Base-by-base conservation (phyloP, 495 filamentous ascomycete species). In the Chaetomium tenue region DNA sequence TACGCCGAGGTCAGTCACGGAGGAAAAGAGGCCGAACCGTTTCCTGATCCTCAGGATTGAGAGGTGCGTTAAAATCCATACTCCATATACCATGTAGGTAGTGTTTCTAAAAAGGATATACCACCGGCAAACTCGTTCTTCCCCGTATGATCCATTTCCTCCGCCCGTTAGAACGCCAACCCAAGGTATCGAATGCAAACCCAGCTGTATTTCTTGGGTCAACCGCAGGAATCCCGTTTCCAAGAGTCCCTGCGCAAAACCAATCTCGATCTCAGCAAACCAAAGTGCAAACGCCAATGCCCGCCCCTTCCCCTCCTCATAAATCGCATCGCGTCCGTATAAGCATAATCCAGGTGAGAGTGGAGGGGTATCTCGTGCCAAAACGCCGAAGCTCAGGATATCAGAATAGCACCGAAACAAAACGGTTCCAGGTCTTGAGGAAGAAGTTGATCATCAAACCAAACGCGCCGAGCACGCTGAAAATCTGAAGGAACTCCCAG, bases 401-500 rank as follows among this genome's bases (percentile, higher is more conserved):
- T 66, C 59, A 68, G 0, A 33, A 55, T 0, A 63, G 20, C 3
- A 61, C 55, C 18, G 58, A 53, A 58, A 53, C 26, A 46, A 66
- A 33, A 16, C 66, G 63, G 26, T 60, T 57, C 67, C 69, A 74
- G 15, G 64, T 54, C 66, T 69, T 76, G 3, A 74, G 53, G 37
- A 76, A 47, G 26, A 74, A 63, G 39, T 73, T 79, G 28, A 71
- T 64, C 8, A 77, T 5, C 40, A 82, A 62, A 2, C 70, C 77
- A 22, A 77, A 71, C 8, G 68, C 61, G 51, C 74, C 79, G 23
- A 79, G 64, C 55, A 81, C 73, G n/a, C 68, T 66, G 18, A 81
- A 86, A 9, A 85, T 78, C 65, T 79, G 78, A 22, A 81, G 60
- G 61, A 84, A 81, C 64, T 86, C 83, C 66, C 78, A 81, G 53